A percentile compares a stretch with the other conserved stretches of the same genome.
Conservation (phyloP, 176 grass and related monocot genomes). For the Rhipidocladum racemiflorum region DNA sequence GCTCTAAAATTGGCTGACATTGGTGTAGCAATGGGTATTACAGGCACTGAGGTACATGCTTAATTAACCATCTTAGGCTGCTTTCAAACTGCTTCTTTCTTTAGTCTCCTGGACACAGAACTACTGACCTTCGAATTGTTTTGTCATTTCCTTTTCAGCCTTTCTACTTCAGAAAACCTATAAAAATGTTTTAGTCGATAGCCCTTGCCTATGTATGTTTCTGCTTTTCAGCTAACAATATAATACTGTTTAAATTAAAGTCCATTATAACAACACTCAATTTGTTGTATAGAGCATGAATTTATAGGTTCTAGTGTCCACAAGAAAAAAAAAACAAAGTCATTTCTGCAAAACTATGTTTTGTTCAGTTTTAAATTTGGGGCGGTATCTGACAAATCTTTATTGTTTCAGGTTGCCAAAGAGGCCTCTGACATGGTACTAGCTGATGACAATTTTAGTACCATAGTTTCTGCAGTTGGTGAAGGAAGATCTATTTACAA, state of each 20-base stretch:
- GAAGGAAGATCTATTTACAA: slow-evolving; percentile 98
- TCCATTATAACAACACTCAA: background rate
- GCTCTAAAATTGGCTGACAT: slow-evolving; percentile 95
- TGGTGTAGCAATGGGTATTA: slow-evolving; percentile 96
- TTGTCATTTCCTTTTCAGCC: background rate
- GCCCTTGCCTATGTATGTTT: background rate
- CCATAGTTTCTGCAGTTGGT: slow-evolving; percentile 93
- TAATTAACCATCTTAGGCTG: background rate
- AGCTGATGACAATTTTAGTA: slow-evolving; percentile 96
- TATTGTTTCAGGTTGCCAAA: slow-evolving; percentile 63
- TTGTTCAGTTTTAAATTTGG: background rate
- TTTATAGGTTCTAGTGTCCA: background rate
- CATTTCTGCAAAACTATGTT: background rate
- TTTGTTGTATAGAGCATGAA: background rate
- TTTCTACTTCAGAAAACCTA: background rate
- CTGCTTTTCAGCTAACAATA: background rate
- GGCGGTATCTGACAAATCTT: background rate
- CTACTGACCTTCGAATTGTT: background rate
- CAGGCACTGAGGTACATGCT: slow-evolving; percentile 79
- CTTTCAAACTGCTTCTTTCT: background rate
- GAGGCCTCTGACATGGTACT: slow-evolving; percentile 98
- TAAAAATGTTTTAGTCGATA: background rate
- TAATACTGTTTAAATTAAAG: background rate
- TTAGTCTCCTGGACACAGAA: background rate
- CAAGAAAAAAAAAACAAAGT: background rate